Conservation (phyloP, 169 alveolate genomes). For the Plasmodium fragile region DNA sequence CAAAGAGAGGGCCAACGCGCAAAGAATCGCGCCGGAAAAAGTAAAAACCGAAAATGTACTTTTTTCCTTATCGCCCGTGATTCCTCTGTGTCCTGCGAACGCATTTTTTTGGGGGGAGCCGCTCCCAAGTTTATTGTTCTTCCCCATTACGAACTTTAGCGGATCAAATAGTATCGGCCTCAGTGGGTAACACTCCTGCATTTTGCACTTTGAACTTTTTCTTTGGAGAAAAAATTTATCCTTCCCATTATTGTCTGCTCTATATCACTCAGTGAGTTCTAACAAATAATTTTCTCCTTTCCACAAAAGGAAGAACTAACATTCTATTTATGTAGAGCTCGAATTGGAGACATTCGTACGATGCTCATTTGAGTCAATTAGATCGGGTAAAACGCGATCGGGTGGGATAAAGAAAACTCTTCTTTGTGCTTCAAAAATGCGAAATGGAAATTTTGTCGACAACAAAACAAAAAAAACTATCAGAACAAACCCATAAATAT, state of each 20-base stretch:
- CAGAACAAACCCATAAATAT: neutral
- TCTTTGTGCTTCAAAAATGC: neutral
- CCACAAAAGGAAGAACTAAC: neutral
- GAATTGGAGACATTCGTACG: neutral
- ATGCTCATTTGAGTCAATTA: neutral
- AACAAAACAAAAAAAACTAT: neutral
- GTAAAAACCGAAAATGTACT: neutral
- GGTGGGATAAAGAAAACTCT: neutral
- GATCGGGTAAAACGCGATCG: neutral
- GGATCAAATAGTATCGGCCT: neutral
- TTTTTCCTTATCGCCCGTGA: neutral
- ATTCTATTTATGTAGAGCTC: neutral
- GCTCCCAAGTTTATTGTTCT: no score
- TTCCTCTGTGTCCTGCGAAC: neutral
- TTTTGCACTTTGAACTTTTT: neutral
- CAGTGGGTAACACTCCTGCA: neutral
- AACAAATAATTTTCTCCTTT: neutral
- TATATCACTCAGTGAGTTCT: neutral
- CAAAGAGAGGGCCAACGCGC: neutral
- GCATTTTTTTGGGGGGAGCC: neutral
- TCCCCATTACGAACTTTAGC: neutral
- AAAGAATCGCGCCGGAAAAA: neutral
- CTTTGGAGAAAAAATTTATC: neutral
- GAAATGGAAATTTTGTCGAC: no score
- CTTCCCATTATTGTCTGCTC: neutral